Conservation (phyloP, 768 basidiomycete genomes). For the Tylopilus sp. region DNA sequence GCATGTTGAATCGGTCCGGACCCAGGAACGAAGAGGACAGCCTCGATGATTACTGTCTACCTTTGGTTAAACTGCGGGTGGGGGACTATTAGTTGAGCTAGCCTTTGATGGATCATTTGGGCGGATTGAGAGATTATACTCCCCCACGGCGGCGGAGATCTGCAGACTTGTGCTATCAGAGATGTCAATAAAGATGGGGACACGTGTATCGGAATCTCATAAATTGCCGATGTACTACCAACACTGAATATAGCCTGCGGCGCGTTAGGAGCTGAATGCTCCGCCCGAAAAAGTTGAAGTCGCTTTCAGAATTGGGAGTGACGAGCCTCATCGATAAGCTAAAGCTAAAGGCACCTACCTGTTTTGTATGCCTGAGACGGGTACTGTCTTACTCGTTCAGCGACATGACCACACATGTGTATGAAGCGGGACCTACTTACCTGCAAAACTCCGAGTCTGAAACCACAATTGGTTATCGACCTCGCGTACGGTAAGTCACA, state of each 20-base stretch:
- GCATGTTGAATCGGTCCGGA: not conserved
- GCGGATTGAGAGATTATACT: not conserved
- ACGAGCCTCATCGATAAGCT: not conserved
- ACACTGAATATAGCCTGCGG: not conserved
- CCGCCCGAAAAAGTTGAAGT: constrained; percentile 1
- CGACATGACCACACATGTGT: no score
- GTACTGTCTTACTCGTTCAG: not conserved
- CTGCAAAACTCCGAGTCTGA: not conserved
- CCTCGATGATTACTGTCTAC: not conserved
- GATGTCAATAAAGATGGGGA: not conserved
- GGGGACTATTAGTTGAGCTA: not conserved
- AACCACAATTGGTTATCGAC: not conserved
- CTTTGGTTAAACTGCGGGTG: not conserved
- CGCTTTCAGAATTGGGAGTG: constrained; percentile 2
- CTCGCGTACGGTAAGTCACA: not conserved
- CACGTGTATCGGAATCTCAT: not conserved
- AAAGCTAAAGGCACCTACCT: not conserved
- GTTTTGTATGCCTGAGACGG: not conserved
- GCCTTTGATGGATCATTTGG: not conserved
- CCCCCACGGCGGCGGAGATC: not conserved
- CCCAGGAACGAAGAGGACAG: not conserved
- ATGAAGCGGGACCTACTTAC: not conserved
- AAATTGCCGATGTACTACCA: not conserved
- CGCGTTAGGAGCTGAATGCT: constrained; percentile 3
- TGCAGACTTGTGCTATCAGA: not conserved